These are phyloP conservation scores for Populus hybrid DNA, from an alignment of 441 rosid genomes.

Conservation along the genomic window DNA sequence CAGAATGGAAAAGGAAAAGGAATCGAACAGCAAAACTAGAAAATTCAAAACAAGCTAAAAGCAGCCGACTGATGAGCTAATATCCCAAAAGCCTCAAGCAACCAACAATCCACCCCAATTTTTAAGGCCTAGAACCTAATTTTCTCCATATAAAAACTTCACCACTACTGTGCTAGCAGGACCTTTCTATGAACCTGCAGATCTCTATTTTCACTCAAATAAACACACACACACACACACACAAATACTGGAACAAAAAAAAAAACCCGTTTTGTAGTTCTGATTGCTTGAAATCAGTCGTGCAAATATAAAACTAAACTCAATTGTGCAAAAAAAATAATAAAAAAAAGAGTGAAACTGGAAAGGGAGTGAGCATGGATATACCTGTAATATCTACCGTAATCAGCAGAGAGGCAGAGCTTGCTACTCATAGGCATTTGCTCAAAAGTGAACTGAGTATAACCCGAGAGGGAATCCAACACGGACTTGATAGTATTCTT, in stretches of 20 bases:
- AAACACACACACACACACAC: too few relatives aligned
- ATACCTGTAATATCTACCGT: constrained; percentile 65
- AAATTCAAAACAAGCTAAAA: neutral
- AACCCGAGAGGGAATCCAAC: constrained; percentile 55
- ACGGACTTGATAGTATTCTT: constrained; percentile 51
- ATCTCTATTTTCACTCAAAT: neutral
- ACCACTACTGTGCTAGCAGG: too few relatives aligned
- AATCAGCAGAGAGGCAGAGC: constrained; percentile 65
- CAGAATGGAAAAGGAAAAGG: neutral
- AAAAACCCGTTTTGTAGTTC: neutral
- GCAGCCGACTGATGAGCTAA: neutral
- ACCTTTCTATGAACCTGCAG: too few relatives aligned
- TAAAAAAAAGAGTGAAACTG: neutral
- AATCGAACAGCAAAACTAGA: neutral
- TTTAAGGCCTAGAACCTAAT: too few relatives aligned
- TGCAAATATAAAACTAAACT: neutral
- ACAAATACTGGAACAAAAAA: too few relatives aligned
- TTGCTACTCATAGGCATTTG: constrained; percentile 78
- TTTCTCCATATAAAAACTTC: too few relatives aligned
- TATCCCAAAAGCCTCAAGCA: neutral
- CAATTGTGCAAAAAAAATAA: neutral
- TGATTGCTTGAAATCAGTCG: neutral
- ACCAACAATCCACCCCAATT: too few relatives aligned
- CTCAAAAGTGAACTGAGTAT: constrained; percentile 71
- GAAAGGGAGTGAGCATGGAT: neutral